A percentile compares a stretch with the other conserved stretches of the same genome.
Conservation (phyloP, 2,329 filamentous ascomycete genomes). For the Diaporthe destruens region DNA sequence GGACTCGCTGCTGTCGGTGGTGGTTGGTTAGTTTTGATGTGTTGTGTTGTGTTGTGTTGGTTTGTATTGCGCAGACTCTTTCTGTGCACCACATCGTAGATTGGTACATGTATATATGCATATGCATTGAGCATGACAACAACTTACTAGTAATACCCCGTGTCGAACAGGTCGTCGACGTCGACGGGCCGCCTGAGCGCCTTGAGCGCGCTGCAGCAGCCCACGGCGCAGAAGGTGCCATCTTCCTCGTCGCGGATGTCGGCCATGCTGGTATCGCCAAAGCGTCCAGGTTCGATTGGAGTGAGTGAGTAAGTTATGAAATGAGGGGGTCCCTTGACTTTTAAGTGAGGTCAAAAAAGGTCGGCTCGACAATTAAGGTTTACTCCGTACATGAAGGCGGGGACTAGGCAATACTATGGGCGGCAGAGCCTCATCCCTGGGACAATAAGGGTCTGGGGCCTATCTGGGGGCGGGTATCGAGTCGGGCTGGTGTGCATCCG, state of each 20-base stretch:
- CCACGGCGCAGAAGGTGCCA: constrained; percentile 45
- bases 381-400: constrained; percentile 19
- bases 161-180: constrained; percentile 51
- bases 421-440: constrained; percentile 30
- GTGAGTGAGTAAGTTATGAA: too few relatives aligned
- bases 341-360: constrained; percentile 1
- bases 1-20: constrained; percentile 30
- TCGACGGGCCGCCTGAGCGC: constrained; percentile 59
- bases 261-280: background rate
- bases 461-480: too few relatives aligned
- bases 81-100: too few relatives aligned
- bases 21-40: background rate
- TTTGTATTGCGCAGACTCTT: background rate
- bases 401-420: background rate
- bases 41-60: background rate
- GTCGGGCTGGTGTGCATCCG: background rate
- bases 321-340: background rate
- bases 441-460: background rate
- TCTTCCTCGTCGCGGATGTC: constrained; percentile 53
- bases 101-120: too few relatives aligned
- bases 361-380: constrained; percentile 27
- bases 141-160: constrained; percentile 43
- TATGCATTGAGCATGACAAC: too few relatives aligned
- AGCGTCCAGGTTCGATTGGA: too few relatives aligned
- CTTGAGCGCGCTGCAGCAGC: constrained; percentile 56